Conservation (phyloP, 768 basidiomycete genomes). For the Suillus discolor region DNA sequence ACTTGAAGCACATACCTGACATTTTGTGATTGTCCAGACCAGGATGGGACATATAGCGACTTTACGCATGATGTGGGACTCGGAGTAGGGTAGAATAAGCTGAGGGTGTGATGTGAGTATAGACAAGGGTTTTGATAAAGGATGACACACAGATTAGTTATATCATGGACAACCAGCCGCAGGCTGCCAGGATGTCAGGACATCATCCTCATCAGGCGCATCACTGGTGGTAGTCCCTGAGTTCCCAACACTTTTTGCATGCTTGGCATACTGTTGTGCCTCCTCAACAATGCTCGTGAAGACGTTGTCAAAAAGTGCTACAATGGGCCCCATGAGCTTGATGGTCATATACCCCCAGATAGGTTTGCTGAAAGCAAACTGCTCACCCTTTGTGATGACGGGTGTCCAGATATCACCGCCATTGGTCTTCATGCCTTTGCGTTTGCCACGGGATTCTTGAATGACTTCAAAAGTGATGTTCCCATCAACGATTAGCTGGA, state of each 20-base stretch:
- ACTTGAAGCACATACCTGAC: no score
- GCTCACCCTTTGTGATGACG: constrained; percentile 5
- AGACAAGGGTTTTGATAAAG: no score
- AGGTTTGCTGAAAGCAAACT: constrained; percentile 9
- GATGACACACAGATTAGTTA: no score
- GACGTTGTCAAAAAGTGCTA: constrained; percentile 8
- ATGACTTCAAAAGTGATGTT: constrained; percentile 3
- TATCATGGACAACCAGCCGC: no score
- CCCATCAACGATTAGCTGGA: constrained; percentile 8
- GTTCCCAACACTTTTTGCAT: neutral
- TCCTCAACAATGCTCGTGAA: constrained; percentile 11
- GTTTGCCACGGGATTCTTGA: constrained; percentile 1
- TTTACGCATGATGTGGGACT: no score
- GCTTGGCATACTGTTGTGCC: neutral
- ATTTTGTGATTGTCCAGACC: no score
- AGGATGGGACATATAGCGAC: no score
- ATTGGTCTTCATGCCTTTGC: no score
- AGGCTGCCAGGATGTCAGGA: no score
- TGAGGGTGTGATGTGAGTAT: no score
- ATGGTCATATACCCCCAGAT: constrained; percentile 14
- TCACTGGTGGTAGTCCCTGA: neutral
- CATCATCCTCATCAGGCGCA: neutral
- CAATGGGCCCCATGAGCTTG: constrained; percentile 11
- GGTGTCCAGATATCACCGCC: constrained; percentile 9
- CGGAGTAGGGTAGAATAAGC: no score